Base-by-base conservation (phyloP, 192 early-diverging fungal genomes). In the Umbelopsis sp. region DNA sequence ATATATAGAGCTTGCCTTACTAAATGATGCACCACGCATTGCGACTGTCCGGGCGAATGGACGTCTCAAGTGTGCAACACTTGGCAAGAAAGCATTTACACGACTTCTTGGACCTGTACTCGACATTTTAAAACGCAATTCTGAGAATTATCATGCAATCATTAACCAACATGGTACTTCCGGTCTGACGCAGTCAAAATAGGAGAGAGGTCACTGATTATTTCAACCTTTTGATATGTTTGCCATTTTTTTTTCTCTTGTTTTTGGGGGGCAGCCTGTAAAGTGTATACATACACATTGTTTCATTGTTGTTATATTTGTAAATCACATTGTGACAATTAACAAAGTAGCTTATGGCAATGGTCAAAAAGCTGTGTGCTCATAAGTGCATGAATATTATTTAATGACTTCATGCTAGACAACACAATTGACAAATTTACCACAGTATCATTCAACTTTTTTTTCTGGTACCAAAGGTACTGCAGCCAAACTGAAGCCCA, bases 41-140 rank as follows among this genome's bases (percentile, higher is more conserved):
- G 97, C 95, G 6, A 96, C 94, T 45, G 93, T 99, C 21, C 76
- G 83, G 20, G 93, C 97, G 9, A 86, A 89, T 62, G 95, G 96
- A 34, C 86, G 89, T 53, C 85, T 97, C 73, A 99, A 98, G 90
- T 95, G 94, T 80, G 97, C 97, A 7, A 94, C 93, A 16, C 84
- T 99, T 62, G 95, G 94, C 68, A 96, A 97, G 78, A 93, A 95
- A 77, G 94, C 96, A 5, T 99, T 99, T 82, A 93, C 93, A 51
- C 90, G 97, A 16, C 83, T 99, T 54, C 84, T 99, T 5, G 98
- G 98, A 8, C 96, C 98, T 17, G 91, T 96, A 53, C 90, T 95
- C 51, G 96, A 97, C 74, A 99, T 98, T 54, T 91, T 99, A 68
- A 91, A 97, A 74, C 86, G 97, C 66, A 97, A 99, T 83, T 92